A percentile compares a stretch with the other conserved stretches of the same genome.
These are phyloP conservation scores for Cytospora mali DNA, from an alignment of 2,329 filamentous ascomycete species.

Conservation along the genomic window DNA sequence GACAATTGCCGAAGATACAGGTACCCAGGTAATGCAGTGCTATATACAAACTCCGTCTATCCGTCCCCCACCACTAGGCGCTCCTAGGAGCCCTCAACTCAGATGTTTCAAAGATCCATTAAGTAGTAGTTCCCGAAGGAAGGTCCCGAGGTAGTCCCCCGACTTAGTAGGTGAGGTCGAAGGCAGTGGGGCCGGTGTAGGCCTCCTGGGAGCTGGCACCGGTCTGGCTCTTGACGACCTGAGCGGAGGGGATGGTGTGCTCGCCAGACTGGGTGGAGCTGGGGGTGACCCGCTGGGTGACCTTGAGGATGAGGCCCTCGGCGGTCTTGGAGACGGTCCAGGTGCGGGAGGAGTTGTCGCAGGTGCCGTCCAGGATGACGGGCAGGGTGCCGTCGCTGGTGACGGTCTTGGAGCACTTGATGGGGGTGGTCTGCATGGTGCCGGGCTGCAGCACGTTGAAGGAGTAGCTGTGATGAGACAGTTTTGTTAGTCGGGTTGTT, in stretches of 20 bases:
- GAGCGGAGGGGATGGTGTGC: slow-evolving; percentile 35
- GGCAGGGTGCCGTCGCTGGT: slow-evolving; percentile 35
- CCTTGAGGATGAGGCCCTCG: slow-evolving; percentile 33
- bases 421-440: slow-evolving; percentile 16
- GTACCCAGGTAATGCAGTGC: not conserved
- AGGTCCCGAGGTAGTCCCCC: not conserved
- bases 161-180: slow-evolving; percentile 28
- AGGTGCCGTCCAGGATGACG: slow-evolving; percentile 35
- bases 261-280: slow-evolving; percentile 33
- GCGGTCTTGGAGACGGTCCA: slow-evolving; percentile 33
- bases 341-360: slow-evolving; percentile 36
- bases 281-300: slow-evolving; percentile 36
- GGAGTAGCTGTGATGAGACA: slow-evolving; percentile 11
- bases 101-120: too few relatives aligned
- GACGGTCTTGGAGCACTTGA: slow-evolving; percentile 1
- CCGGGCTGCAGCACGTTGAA: slow-evolving; percentile 12
- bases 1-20: not conserved
- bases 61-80: not conserved
- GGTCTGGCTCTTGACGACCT: slow-evolving; percentile 24
- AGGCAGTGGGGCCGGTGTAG: slow-evolving; percentile 35
- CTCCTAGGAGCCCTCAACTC: not conserved
- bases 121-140: too few relatives aligned
- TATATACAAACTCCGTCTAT: not conserved
- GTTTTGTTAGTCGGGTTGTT: not conserved
- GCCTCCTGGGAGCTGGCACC: slow-evolving; percentile 31